Conservation (phyloP, 2,329 filamentous ascomycete genomes). For the Penicillium vulpinum region DNA sequence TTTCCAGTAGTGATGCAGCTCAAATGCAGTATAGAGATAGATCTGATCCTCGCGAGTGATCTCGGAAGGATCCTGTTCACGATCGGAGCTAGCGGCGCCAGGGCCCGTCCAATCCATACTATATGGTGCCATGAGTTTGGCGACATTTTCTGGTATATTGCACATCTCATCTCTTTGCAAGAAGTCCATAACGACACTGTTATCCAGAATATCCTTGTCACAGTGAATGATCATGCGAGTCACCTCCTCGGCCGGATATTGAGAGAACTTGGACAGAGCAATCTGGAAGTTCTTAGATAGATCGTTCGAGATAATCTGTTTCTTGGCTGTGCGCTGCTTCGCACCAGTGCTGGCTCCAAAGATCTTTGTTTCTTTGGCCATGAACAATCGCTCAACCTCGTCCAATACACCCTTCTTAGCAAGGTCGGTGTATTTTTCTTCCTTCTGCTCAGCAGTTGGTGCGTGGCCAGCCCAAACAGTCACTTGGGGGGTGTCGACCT, state of each 20-base stretch:
- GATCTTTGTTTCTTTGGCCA: slow-evolving; percentile 94
- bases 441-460: slow-evolving; percentile 81
- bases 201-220: slow-evolving; percentile 83
- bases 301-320: slow-evolving; percentile 91
- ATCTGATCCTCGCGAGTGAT: slow-evolving; percentile 95
- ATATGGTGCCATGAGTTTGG: slow-evolving; percentile 91
- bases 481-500: slow-evolving; percentile 86
- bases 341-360: slow-evolving; percentile 64
- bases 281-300: slow-evolving; percentile 91
- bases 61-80: slow-evolving; percentile 83
- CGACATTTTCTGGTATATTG: slow-evolving; percentile 84
- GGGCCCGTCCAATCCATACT: slow-evolving; percentile 95
- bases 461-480: slow-evolving; percentile 91
- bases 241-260: slow-evolving; percentile 77
- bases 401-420: slow-evolving; percentile 93
- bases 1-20: slow-evolving; percentile 98
- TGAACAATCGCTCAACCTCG: slow-evolving; percentile 95
- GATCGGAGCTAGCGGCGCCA: slow-evolving; percentile 71
- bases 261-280: slow-evolving; percentile 89
- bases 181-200: slow-evolving; percentile 93
- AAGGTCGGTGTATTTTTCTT: slow-evolving; percentile 93
- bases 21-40: slow-evolving; percentile 87
- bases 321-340: slow-evolving; percentile 89
- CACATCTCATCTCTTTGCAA: slow-evolving; percentile 89
- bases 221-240: slow-evolving; percentile 95